phyloP scores from a whole-genome alignment of 768 basidiomycete genomes.

The Amanita rimosa region DNA sequence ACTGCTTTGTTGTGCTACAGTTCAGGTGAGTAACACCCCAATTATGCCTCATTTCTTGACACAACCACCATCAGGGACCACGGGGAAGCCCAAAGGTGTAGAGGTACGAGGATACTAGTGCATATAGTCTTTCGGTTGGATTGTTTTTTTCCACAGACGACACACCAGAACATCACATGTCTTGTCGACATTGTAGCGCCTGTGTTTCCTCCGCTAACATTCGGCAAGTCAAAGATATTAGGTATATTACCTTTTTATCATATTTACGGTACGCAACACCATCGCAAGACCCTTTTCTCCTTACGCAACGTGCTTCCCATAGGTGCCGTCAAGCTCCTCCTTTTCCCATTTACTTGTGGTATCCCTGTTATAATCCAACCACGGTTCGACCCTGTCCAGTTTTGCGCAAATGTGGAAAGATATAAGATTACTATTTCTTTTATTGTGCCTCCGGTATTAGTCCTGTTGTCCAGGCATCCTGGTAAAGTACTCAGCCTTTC shows the following conservation, averaged over 20 bases:
- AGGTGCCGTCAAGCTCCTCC: constrained; percentile 55
- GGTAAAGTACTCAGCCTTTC: constrained; percentile 22
- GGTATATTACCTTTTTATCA: constrained; percentile 55
- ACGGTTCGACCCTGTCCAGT: constrained; percentile 60
- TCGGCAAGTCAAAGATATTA: constrained; percentile 38
- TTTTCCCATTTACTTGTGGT: constrained; percentile 42
- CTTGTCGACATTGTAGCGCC: constrained; percentile 39
- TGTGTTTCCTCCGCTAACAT: constrained; percentile 28
- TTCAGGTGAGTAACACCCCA: constrained; percentile 17
- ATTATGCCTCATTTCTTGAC: not conserved
- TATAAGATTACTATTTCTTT: constrained; percentile 49
- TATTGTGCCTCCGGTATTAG: constrained; percentile 78
- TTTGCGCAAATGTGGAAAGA: constrained; percentile 53
- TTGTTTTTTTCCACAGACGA: constrained; percentile 29
- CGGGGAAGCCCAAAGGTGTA: constrained; percentile 67
- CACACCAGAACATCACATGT: constrained; percentile 57
- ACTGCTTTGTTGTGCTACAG: constrained; percentile 59
- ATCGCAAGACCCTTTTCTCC: not conserved
- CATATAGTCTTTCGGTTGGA: not conserved
- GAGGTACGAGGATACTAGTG: constrained; percentile 21
- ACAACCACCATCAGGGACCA: constrained; percentile 42
- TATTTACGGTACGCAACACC: constrained; percentile 24
- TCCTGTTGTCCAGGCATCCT: constrained; percentile 60
- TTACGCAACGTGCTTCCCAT: not conserved
- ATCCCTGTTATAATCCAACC: constrained; percentile 45